Conservation (phyloP, 2,329 filamentous ascomycete species). For the Clarireedia sp. region DNA sequence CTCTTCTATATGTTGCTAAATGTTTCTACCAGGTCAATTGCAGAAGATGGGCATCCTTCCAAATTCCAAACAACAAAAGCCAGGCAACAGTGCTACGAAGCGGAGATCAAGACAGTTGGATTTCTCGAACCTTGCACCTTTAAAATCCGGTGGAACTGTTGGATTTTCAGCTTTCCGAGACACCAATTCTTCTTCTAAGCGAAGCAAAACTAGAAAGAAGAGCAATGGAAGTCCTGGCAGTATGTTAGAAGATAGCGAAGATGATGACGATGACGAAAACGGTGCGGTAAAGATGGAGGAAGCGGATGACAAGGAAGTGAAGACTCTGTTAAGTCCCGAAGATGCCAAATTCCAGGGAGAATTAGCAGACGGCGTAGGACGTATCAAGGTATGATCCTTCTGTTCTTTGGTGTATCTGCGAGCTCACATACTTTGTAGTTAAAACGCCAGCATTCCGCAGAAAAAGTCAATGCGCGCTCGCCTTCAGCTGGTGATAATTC, state of each 20-base stretch:
- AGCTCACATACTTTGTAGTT: constrained; percentile 42
- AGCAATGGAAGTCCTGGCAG: constrained; percentile 48
- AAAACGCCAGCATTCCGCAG: constrained; percentile 71
- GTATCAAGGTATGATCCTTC: constrained; percentile 60
- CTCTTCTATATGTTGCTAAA: constrained; percentile 6
- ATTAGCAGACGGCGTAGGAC: constrained; percentile 70
- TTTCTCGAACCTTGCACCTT: constrained; percentile 73
- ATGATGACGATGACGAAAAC: constrained; percentile 66
- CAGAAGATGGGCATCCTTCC: constrained; percentile 90
- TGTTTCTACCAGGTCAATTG: constrained; percentile 61
- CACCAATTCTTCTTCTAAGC: constrained; percentile 46
- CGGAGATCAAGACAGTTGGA: constrained; percentile 76
- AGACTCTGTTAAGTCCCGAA: constrained; percentile 56
- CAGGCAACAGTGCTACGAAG: constrained; percentile 56
- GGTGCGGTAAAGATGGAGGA: constrained; percentile 60
- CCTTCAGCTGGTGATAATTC: constrained; percentile 38
- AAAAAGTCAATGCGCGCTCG: constrained; percentile 47
- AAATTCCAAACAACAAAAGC: constrained; percentile 53
- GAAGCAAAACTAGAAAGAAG: constrained; percentile 54
- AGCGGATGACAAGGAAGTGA: constrained; percentile 52
- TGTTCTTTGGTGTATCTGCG: neutral
- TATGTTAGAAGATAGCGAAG: constrained; percentile 63
- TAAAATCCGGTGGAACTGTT: constrained; percentile 80
- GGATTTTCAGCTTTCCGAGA: constrained; percentile 88
- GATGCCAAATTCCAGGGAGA: constrained; percentile 67